phyloP scores from a whole-genome alignment of 805 yeast genomes.

The Ogataea glucozyma region DNA sequence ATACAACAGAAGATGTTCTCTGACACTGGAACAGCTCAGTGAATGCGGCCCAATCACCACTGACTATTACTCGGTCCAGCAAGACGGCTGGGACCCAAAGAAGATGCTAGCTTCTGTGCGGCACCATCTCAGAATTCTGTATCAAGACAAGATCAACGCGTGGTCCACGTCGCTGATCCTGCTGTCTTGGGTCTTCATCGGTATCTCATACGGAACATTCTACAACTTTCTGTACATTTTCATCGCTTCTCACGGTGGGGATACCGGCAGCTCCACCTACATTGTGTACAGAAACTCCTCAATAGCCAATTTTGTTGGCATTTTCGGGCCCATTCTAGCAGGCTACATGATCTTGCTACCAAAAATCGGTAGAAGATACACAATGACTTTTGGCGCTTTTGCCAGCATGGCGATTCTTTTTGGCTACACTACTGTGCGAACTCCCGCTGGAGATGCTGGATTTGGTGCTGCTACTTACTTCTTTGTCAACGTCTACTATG shows the following conservation, averaged over 20 bases:
- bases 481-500: slow-evolving; percentile 47
- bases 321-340: slow-evolving; percentile 50
- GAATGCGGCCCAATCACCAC: slow-evolving; percentile 37
- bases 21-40: slow-evolving; percentile 44
- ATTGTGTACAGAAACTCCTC: slow-evolving; percentile 45
- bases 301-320: slow-evolving; percentile 42
- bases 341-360: slow-evolving; percentile 32
- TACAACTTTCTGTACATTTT: slow-evolving; percentile 50
- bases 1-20: slow-evolving; percentile 38
- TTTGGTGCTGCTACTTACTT: slow-evolving; percentile 45
- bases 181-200: slow-evolving; percentile 53
- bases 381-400: slow-evolving; percentile 48
- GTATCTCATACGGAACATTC: slow-evolving; percentile 51
- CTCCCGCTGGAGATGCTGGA: slow-evolving; percentile 50
- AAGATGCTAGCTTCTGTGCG: slow-evolving; percentile 19
- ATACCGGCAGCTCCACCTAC: slow-evolving; percentile 37
- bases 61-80: slow-evolving; percentile 6
- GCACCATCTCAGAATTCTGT: slow-evolving; percentile 44
- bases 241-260: slow-evolving; percentile 47
- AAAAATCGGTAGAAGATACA: slow-evolving; percentile 51
- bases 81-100: slow-evolving; percentile 16
- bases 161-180: slow-evolving; percentile 40
- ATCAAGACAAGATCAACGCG: slow-evolving; percentile 43
- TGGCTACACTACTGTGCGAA: slow-evolving; percentile 56
- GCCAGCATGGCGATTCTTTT: slow-evolving; percentile 54